Evolutionary conservation across 495 filamentous ascomycete genomes (phyloP).

Genomic region (Penicillium angulare): DNA sequence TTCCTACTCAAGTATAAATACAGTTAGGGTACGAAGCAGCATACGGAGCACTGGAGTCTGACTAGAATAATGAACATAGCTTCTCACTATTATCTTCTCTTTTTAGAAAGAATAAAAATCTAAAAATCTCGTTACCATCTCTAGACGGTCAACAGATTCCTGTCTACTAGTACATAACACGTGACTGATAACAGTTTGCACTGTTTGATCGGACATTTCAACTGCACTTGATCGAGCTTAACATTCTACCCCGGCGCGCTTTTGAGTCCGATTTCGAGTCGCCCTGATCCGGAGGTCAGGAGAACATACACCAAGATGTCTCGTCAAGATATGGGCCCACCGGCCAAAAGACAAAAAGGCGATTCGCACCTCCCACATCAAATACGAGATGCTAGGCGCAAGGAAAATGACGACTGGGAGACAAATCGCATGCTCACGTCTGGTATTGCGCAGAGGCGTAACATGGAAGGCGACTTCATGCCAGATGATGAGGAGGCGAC

Average conservation of each 20-base stretch:
- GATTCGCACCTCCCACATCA: slow-evolving; percentile 35
- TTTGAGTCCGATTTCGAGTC: neutral
- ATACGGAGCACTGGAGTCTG: no score
- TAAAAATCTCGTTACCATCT: no score
- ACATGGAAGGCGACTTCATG: slow-evolving; percentile 75
- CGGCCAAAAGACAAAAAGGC: slow-evolving; percentile 45
- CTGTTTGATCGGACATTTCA: slow-evolving; percentile 18
- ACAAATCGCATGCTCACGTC: slow-evolving; percentile 98
- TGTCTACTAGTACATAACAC: slow-evolving; percentile 1
- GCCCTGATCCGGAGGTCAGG: neutral
- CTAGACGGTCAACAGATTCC: neutral
- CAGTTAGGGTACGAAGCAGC: neutral
- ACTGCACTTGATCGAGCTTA: neutral
- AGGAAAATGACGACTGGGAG: slow-evolving; percentile 96
- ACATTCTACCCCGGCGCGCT: neutral
- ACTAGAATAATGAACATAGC: neutral
- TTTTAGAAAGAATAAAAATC: no score
- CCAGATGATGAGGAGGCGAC: slow-evolving; percentile 92
- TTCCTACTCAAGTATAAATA: neutral
- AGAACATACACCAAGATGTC: slow-evolving; percentile 27
- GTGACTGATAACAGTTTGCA: slow-evolving; percentile 30
- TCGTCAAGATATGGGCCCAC: slow-evolving; percentile 36
- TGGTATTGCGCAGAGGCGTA: slow-evolving; percentile 86
- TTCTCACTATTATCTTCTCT: neutral
- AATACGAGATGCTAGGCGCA: slow-evolving; percentile 66